phyloP scores from a whole-genome alignment of 768 basidiomycete genomes.

The Boletus coccyginus region DNA sequence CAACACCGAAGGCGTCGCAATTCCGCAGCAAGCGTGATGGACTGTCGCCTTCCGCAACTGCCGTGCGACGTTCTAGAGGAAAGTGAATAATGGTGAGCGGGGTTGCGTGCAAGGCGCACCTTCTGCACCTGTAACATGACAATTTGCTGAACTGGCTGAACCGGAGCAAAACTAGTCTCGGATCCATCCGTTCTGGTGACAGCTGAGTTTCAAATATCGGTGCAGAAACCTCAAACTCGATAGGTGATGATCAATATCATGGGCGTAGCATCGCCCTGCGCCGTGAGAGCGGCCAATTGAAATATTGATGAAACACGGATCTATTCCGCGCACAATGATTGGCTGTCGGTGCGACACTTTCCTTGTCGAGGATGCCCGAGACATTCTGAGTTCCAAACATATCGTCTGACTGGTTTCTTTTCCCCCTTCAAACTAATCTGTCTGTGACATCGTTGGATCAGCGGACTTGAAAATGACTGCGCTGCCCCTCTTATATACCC shows the following conservation, averaged over 20 bases:
- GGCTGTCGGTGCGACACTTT: not conserved
- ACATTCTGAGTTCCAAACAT: no score
- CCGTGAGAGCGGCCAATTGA: no score
- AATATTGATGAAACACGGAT: no score
- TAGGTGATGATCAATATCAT: no score
- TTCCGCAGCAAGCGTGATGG: conserved; percentile 50
- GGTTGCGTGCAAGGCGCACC: conserved; percentile 19
- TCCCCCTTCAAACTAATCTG: no score
- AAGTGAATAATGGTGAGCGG: not conserved
- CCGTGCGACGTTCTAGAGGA: conserved; percentile 38
- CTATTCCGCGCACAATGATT: conserved; percentile 1
- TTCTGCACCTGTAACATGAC: conserved; percentile 39
- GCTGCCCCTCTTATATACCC: conserved; percentile 12
- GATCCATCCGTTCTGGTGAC: no score
- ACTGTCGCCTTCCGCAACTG: conserved; percentile 40
- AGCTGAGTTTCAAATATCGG: no score
- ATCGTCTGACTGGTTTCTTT: no score
- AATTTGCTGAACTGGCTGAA: no score
- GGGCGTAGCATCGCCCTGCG: no score
- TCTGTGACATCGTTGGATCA: not conserved
- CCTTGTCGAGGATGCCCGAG: not conserved
- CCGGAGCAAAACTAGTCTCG: no score
- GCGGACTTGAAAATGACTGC: conserved; percentile 25
- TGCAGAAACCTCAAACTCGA: no score
- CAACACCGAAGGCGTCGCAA: conserved; percentile 67